Evolutionary conservation across 768 basidiomycete genomes (phyloP).

Genomic region (Suillus tomentosus): DNA sequence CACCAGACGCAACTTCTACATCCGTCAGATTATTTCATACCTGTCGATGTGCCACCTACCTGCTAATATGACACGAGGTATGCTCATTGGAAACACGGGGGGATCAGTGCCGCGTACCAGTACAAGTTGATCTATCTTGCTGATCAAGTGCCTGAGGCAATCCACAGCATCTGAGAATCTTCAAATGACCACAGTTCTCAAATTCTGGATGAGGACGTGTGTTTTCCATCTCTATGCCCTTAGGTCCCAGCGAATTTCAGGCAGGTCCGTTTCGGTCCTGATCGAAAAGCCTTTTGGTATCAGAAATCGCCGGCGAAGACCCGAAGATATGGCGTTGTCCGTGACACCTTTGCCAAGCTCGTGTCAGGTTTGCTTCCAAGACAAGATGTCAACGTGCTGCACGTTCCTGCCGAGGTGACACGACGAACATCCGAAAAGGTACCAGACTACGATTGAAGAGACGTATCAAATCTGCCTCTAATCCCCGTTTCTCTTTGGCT

Average conservation of each 20-base stretch:
- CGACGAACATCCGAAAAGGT: constrained; percentile 15
- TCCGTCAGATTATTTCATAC: not conserved
- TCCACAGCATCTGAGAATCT: not conserved
- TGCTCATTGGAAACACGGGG: too few relatives aligned
- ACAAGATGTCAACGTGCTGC: constrained; percentile 18
- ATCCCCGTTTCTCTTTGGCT: not conserved
- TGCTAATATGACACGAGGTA: constrained; percentile 27
- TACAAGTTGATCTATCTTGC: not conserved
- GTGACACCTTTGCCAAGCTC: not conserved
- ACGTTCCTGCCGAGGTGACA: constrained; percentile 28
- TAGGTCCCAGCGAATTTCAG: not conserved
- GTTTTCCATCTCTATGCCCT: not conserved
- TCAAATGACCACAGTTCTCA: not conserved
- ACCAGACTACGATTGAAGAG: not conserved
- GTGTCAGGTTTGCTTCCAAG: not conserved
- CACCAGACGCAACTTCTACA: constrained; percentile 16
- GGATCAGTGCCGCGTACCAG: not conserved
- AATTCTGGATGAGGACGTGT: not conserved
- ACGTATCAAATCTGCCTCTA: not conserved
- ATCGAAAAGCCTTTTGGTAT: not conserved
- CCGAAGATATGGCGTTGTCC: not conserved
- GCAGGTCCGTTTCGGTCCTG: not conserved
- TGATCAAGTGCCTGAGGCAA: not conserved
- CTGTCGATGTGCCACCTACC: constrained; percentile 24
- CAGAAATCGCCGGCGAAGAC: not conserved